Conservation (phyloP, 768 basidiomycete genomes). For the Lactarius hatsudake region DNA sequence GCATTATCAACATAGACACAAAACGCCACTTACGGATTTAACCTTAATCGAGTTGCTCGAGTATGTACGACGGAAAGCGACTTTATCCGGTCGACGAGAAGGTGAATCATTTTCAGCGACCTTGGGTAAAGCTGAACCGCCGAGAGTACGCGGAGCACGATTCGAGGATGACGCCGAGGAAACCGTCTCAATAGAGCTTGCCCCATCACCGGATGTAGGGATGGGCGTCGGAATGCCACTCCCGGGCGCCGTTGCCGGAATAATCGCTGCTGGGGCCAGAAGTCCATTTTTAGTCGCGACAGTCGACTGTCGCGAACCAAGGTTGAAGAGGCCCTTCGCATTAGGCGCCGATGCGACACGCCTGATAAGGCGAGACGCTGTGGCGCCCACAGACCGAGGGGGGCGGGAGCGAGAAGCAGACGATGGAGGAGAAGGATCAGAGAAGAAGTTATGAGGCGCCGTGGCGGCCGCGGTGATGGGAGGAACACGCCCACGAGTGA, state of each 20-base stretch:
- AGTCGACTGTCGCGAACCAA: slow-evolving; percentile 50
- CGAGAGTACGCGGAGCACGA: slow-evolving; percentile 36
- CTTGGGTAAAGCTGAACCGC: slow-evolving; percentile 38
- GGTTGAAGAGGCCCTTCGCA: slow-evolving; percentile 82
- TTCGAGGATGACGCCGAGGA: slow-evolving; percentile 74
- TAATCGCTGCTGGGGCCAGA: slow-evolving; percentile 62
- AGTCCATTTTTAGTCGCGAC: slow-evolving; percentile 72
- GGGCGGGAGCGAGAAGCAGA: slow-evolving; percentile 47
- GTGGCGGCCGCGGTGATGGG: slow-evolving; percentile 41
- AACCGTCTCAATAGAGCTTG: slow-evolving; percentile 72
- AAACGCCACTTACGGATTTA: slow-evolving; percentile 57
- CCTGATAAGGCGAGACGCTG: slow-evolving; percentile 86
- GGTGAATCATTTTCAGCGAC: slow-evolving; percentile 42
- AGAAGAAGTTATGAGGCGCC: slow-evolving; percentile 50
- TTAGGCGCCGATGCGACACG: slow-evolving; percentile 97
- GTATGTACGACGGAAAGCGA: slow-evolving; percentile 90
- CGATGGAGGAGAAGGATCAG: slow-evolving; percentile 34
- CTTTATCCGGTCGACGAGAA: slow-evolving; percentile 53
- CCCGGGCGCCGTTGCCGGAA: slow-evolving; percentile 54
- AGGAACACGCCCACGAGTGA: slow-evolving; percentile 36
- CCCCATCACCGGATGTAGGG: slow-evolving; percentile 40
- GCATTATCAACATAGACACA: slow-evolving; percentile 8
- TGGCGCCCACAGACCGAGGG: slow-evolving; percentile 65
- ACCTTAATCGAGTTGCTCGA: slow-evolving; percentile 98
- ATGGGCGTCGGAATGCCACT: slow-evolving; percentile 47